Evolutionary conservation across 805 yeast genomes (phyloP).

Genomic region (Candida palmyrensis): DNA sequence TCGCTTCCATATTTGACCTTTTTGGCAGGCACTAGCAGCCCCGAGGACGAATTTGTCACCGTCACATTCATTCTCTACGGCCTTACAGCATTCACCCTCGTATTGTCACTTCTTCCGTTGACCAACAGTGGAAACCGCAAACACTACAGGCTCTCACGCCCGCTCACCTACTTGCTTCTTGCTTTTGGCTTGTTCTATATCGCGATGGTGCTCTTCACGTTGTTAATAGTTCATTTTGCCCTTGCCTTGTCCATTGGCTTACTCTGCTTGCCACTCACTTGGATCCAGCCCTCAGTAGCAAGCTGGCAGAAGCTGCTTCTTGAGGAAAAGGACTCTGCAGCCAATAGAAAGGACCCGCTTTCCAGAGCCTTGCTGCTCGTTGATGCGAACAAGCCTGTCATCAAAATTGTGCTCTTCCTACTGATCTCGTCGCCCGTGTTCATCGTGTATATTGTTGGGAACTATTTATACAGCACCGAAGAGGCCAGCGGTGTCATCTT

Average conservation of each 20-base stretch:
- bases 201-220: constrained; percentile 64
- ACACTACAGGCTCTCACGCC: constrained; percentile 12
- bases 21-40: constrained; percentile 2
- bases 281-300: constrained; percentile 39
- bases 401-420: constrained; percentile 30
- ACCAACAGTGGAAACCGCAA: constrained; percentile 5
- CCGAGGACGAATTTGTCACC: constrained; percentile 9
- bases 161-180: constrained; percentile 21
- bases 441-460: constrained; percentile 19
- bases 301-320: constrained; percentile 6
- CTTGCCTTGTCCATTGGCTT: constrained; percentile 70
- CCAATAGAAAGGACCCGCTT: constrained; percentile 5
- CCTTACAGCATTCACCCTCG: constrained; percentile 10
- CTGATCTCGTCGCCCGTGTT: constrained; percentile 49
- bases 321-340: constrained; percentile 8
- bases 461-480: constrained; percentile 14
- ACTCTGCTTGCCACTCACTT: constrained; percentile 69
- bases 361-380: constrained; percentile 4
- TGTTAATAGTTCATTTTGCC: constrained; percentile 80
- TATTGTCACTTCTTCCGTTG: constrained; percentile 13
- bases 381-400: constrained; percentile 8
- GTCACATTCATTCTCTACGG: constrained; percentile 13
- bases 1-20: constrained; percentile 19
- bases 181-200: constrained; percentile 52
- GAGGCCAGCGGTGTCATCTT: constrained; percentile 23